Evolutionary conservation across 352 stramenopile genomes (phyloP).

Genomic region (Phytopythium vexans): DNA sequence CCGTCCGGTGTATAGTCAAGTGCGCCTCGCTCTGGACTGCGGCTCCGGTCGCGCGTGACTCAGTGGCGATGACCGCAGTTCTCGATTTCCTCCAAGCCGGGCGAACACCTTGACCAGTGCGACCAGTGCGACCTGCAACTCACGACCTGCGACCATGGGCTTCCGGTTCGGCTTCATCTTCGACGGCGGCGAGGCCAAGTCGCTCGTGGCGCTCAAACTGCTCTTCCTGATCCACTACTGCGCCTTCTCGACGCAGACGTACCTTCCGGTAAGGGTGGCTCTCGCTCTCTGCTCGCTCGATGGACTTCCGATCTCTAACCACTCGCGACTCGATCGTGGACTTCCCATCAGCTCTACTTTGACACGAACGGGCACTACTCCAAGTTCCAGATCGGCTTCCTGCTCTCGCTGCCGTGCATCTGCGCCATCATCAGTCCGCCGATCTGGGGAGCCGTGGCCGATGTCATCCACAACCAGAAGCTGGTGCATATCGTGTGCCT

Average conservation of each 20-base stretch:
- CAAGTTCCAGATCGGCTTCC: slow-evolving; percentile 78
- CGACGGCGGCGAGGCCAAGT: slow-evolving; percentile 54
- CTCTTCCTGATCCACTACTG: slow-evolving; percentile 69
- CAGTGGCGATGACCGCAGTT: not conserved
- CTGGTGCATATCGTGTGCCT: slow-evolving; percentile 61
- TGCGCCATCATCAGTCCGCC: slow-evolving; percentile 66
- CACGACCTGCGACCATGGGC: slow-evolving; percentile 10
- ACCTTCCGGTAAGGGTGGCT: not conserved
- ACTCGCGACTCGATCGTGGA: too few relatives aligned
- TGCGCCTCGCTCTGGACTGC: not conserved
- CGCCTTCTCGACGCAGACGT: slow-evolving; percentile 58
- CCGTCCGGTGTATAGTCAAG: not conserved
- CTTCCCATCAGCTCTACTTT: slow-evolving; percentile 38
- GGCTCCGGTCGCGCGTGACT: not conserved
- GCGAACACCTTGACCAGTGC: too few relatives aligned
- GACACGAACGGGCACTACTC: slow-evolving; percentile 43
- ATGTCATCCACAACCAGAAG: slow-evolving; percentile 65
- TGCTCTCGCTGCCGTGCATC: slow-evolving; percentile 63
- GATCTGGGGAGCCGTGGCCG: slow-evolving; percentile 60
- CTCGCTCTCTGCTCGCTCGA: not conserved
- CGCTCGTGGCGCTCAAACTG: slow-evolving; percentile 68
- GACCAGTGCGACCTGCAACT: not conserved
- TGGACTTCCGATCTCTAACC: not conserved
- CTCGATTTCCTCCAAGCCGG: not conserved
- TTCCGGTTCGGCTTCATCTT: slow-evolving; percentile 41